Conservation (phyloP, 139 green algal genomes). For the Chlorella sorokiniana region DNA sequence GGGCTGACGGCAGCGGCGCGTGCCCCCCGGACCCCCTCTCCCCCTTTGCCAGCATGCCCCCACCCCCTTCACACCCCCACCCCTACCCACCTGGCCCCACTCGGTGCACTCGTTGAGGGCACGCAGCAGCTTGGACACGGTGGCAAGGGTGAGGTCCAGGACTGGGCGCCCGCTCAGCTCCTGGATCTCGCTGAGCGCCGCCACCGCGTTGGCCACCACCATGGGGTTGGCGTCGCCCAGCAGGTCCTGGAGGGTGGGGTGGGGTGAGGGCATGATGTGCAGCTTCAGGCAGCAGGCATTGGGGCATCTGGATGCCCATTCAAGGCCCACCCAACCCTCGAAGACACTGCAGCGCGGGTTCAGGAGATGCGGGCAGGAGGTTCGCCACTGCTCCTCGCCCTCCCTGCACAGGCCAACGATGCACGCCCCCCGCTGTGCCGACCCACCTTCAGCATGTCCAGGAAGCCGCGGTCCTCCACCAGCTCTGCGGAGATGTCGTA, state of each 20-base stretch:
- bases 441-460: slow-evolving; percentile 87
- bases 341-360: no score
- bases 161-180: slow-evolving; percentile 70
- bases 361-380: no score
- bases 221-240: slow-evolving; percentile 97
- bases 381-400: not conserved
- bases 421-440: not conserved
- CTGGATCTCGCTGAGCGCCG: slow-evolving; percentile 93
- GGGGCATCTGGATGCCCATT: no score
- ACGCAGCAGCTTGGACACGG: slow-evolving; percentile 93
- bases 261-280: no score
- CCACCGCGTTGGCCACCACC: slow-evolving; percentile 98
- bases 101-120: slow-evolving; percentile 99
- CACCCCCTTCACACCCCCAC: not conserved
- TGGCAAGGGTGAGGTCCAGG: slow-evolving; percentile 78
- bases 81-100: slow-evolving; percentile 85
- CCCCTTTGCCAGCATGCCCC: no score
- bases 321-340: no score
- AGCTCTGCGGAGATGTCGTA: slow-evolving; percentile 97
- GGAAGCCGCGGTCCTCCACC: slow-evolving; percentile 96
- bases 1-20: no score
- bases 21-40: no score
- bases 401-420: not conserved
- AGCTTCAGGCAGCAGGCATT: no score
- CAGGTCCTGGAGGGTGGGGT: slow-evolving; percentile 71